phyloP scores from a whole-genome alignment of 331 rosid species.

The Quercus lobata region DNA sequence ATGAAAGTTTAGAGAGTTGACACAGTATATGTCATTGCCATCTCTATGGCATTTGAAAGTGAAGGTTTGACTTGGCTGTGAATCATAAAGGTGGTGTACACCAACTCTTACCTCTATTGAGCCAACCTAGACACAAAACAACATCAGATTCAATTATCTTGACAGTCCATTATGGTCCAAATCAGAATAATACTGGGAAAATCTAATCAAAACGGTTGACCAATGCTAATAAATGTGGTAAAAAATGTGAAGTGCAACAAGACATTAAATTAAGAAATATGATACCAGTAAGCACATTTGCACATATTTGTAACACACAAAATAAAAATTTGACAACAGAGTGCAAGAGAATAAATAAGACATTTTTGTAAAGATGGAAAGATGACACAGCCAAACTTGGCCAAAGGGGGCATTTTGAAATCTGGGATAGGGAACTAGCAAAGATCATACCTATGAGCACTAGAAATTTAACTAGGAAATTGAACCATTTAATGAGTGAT shows the following conservation, averaged over 20 bases:
- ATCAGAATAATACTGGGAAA: background rate
- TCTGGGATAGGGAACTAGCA: too few species aligned
- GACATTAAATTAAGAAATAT: background rate
- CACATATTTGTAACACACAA: background rate
- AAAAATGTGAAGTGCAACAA: background rate
- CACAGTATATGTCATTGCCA: constrained; percentile 69
- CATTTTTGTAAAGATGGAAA: too few species aligned
- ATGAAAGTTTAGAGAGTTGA: constrained; percentile 82
- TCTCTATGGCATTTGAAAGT: constrained; percentile 91
- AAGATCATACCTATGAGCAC: too few species aligned
- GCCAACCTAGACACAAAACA: constrained; percentile 57
- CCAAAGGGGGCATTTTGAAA: too few species aligned
- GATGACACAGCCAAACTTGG: too few species aligned
- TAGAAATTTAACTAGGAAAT: too few species aligned
- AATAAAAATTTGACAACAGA: too few species aligned
- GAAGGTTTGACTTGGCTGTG: constrained; percentile 68
- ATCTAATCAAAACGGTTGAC: constrained; percentile 11
- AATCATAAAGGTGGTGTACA: constrained; percentile 87
- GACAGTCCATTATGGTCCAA: constrained; percentile 1
- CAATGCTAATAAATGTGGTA: background rate
- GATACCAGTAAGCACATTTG: background rate
- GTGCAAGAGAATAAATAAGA: too few species aligned
- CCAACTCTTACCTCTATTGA: constrained; percentile 98
- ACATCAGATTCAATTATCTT: constrained; percentile 9
- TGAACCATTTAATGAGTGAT: too few species aligned